These are phyloP conservation scores for Extremus antarcticus DNA, from an alignment of 495 filamentous ascomycete genomes.

Conservation along the genomic window DNA sequence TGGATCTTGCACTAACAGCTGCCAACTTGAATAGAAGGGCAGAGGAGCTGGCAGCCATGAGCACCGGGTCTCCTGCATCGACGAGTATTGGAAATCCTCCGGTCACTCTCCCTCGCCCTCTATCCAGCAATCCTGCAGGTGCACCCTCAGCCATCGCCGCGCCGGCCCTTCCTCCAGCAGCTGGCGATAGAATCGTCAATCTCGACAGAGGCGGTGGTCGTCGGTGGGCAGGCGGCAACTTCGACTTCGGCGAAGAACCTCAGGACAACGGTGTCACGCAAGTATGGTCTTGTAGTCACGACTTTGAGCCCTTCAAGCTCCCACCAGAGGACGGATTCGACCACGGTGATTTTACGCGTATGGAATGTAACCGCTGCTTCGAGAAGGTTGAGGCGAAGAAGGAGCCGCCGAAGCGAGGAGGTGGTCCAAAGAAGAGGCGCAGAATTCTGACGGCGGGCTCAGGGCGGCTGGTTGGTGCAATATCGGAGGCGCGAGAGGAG, in stretches of 20 bases:
- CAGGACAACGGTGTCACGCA: slow-evolving; percentile 7
- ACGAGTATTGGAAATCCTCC: not conserved
- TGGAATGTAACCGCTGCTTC: slow-evolving; percentile 18
- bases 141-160: not conserved
- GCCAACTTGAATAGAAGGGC: too few relatives aligned
- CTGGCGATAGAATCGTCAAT: slow-evolving; percentile 7
- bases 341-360: slow-evolving; percentile 4
- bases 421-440: not conserved
- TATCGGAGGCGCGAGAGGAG: not conserved
- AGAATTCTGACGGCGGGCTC: not conserved
- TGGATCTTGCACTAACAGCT: too few relatives aligned
- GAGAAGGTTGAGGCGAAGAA: not conserved
- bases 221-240: slow-evolving; percentile 13
- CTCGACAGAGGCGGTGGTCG: slow-evolving; percentile 14
- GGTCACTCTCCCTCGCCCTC: not conserved
- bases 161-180: not conserved
- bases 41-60: too few relatives aligned
- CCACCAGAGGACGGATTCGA: slow-evolving; percentile 1
- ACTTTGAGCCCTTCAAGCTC: not conserved
- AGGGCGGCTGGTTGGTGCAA: not conserved
- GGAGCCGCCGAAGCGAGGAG: not conserved
- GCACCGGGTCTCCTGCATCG: too few relatives aligned
- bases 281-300: slow-evolving; percentile 13
- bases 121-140: not conserved
- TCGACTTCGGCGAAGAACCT: slow-evolving; percentile 24